Evolutionary conservation across 2,329 filamentous ascomycete species (phyloP).

Genomic region (Phialemonium atrogriseum): DNA sequence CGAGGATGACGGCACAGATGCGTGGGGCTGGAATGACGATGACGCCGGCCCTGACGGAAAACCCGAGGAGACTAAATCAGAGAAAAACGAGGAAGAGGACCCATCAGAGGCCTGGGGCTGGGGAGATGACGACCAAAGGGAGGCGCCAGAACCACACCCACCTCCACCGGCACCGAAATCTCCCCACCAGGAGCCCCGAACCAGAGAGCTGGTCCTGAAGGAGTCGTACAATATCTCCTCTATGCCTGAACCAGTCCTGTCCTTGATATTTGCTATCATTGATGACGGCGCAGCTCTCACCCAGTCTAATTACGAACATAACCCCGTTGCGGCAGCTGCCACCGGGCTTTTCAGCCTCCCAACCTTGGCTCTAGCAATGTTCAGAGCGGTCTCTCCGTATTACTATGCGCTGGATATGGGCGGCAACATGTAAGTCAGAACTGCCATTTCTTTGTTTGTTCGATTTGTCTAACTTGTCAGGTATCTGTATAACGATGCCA

Average conservation of each 20-base stretch:
- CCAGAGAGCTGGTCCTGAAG: constrained; percentile 62
- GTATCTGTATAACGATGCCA: constrained; percentile 61
- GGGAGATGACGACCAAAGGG: constrained; percentile 57
- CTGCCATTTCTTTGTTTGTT: not conserved
- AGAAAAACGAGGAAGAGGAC: constrained; percentile 34
- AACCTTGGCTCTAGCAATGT: constrained; percentile 67
- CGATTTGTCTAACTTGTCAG: no score
- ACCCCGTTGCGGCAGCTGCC: constrained; percentile 59
- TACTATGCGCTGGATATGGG: constrained; percentile 58
- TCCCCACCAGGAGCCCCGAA: constrained; percentile 6
- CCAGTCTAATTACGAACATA: constrained; percentile 32
- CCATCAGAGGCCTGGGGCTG: constrained; percentile 72
- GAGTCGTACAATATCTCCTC: constrained; percentile 87
- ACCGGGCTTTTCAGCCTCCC: constrained; percentile 64
- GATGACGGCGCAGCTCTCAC: constrained; percentile 56
- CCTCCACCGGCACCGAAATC: constrained; percentile 8
- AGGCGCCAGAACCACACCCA: constrained; percentile 12
- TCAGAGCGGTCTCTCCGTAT: constrained; percentile 65
- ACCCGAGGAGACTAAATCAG: constrained; percentile 21
- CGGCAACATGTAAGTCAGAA: constrained; percentile 51
- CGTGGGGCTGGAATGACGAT: constrained; percentile 24
- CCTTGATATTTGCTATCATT: constrained; percentile 51
- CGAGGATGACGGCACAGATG: constrained; percentile 28
- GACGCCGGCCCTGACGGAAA: constrained; percentile 16
- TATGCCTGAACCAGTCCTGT: constrained; percentile 71